Base-by-base conservation (phyloP, 2,329 filamentous ascomycete genomes). In the Colletotrichum cereale region DNA sequence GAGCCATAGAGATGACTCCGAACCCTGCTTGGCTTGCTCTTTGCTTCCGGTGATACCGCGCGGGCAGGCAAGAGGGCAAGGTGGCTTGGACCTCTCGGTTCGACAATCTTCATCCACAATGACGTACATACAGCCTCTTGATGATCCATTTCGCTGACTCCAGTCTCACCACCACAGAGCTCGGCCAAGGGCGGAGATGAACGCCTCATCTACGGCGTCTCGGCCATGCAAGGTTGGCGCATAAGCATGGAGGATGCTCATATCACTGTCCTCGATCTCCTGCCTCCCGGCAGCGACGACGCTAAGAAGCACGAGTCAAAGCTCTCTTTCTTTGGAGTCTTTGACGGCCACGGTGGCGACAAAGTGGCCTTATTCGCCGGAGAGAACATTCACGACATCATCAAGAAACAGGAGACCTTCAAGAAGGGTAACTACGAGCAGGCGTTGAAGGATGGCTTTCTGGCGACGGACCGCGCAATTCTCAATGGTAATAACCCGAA, bases 241-340 rank as follows among this genome's bases (percentile, higher is more conserved):
- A 98, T 99, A 85, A 97, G 94, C 87, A 99, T 99, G 96, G 96
- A 99, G 83, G 96, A 99, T 82, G 91, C 96, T 74, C 96, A 99
- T 85, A 94, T 93, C 73, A 89, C 93, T 67, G 86, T 98, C 63
- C 92, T 99, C 80, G 94, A 98, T 83, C 90, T 98, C 76, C 90
- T 96, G 79, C 86, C 90, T 73, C 78, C 81, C 69, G 78, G 83
- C 70, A 80, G 80, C 72, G 81, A 91, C 66, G 87, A 89, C 34
- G 85, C 90, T 75, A 88, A 92, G 77, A 90, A 90, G 62, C 88
- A 92, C 77, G 86, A 91, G 77, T 90, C 92, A 77, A 91, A 93
- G 80, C 87, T 98, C 79, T 95, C 95, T 76, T 98, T 97, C 86
- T 99, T 99, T 80, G 96, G 96, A 78, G 96, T 99, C 75, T 99